Evolutionary conservation across 352 stramenopile species (phyloP).

Genomic region (Albugo candida): DNA sequence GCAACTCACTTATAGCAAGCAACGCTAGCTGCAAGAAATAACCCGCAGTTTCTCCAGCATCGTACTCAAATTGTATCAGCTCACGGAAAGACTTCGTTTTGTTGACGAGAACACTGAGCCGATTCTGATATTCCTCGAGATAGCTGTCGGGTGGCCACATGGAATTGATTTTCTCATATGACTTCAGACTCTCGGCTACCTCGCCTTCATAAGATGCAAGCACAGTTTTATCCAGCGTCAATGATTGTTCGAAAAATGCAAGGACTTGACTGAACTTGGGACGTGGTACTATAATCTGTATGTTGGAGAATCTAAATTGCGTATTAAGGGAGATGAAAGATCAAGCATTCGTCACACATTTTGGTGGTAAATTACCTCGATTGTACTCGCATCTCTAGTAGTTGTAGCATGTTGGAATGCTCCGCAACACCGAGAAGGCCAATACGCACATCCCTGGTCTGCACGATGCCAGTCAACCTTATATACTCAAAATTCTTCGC

Average conservation of each 20-base stretch:
- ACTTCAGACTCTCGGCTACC: constrained; percentile 17
- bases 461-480: not conserved
- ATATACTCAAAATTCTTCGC: not conserved
- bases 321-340: not conserved
- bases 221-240: constrained; percentile 11
- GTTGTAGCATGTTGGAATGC: constrained; percentile 66
- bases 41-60: constrained; percentile 37
- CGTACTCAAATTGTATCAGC: constrained; percentile 53
- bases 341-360: constrained; percentile 1
- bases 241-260: constrained; percentile 5
- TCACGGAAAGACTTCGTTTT: constrained; percentile 19
- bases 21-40: constrained; percentile 48
- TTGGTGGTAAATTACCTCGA: constrained; percentile 20
- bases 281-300: constrained; percentile 52
- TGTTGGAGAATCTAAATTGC: constrained; percentile 43
- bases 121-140: constrained; percentile 17
- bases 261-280: constrained; percentile 28
- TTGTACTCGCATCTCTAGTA: constrained; percentile 63
- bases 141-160: constrained; percentile 14
- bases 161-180: constrained; percentile 11
- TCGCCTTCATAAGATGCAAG: too few species aligned
- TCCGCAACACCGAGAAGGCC: constrained; percentile 55
- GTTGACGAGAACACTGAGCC: constrained; percentile 19
- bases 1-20: constrained; percentile 27
- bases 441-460: constrained; percentile 65